These are phyloP conservation scores for Alopecurus myosuroides DNA, from an alignment of 176 grass and related monocot species.

Conservation along the genomic window DNA sequence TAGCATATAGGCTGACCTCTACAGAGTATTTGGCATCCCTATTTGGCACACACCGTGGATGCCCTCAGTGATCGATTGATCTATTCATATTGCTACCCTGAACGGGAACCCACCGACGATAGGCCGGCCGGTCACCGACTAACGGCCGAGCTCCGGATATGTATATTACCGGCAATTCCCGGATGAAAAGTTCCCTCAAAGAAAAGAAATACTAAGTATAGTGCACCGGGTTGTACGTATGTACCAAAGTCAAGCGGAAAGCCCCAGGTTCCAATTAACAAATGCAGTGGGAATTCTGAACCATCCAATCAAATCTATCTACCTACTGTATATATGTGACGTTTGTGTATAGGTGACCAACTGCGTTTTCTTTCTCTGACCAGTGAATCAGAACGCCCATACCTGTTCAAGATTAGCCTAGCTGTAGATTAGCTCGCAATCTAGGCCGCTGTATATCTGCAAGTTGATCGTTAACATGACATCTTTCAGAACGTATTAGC, in stretches of 20 bases:
- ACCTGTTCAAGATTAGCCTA: neutral
- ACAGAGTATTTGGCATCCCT: too few relatives aligned
- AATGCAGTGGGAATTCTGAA: neutral
- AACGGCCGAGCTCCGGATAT: neutral
- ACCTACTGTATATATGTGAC: neutral
- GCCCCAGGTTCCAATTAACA: neutral
- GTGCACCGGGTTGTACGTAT: neutral
- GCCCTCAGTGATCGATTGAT: too few relatives aligned
- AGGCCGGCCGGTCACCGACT: neutral
- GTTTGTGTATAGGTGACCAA: neutral
- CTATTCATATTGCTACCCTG: too few relatives aligned
- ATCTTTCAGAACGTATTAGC: neutral
- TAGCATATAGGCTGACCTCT: too few relatives aligned
- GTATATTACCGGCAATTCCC: neutral
- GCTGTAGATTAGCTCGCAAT: neutral
- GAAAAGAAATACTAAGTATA: neutral
- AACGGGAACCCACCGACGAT: neutral
- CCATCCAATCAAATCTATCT: neutral
- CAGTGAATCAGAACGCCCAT: neutral
- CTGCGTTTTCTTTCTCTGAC: neutral
- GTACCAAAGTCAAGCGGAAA: slow-evolving; percentile 6
- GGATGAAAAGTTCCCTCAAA: neutral
- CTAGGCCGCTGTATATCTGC: neutral
- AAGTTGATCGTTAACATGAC: neutral
- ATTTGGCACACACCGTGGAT: too few relatives aligned